These are phyloP conservation scores for Stipa capillata DNA, from an alignment of 176 grass and related monocot genomes.

Conservation along the genomic window DNA sequence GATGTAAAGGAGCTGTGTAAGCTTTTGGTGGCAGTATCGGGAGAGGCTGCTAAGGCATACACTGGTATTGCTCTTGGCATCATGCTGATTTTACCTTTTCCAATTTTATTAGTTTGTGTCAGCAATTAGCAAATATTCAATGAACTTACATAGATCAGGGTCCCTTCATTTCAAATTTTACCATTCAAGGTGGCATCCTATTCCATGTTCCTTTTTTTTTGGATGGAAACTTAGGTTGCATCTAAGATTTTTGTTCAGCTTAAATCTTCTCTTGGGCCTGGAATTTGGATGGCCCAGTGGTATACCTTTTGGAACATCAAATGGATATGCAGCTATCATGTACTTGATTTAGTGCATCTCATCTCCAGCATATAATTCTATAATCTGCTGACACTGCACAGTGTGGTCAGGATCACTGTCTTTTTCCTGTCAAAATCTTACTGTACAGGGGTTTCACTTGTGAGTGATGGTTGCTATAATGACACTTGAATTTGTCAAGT, in stretches of 20 bases:
- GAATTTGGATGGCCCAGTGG: constrained; percentile 11
- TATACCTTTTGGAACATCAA: not conserved
- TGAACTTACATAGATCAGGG: constrained; percentile 9
- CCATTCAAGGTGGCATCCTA: not conserved
- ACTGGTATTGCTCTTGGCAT: constrained; percentile 42
- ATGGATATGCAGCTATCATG: not conserved
- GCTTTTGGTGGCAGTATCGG: constrained; percentile 67
- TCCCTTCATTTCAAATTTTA: not conserved
- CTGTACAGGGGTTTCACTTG: not conserved
- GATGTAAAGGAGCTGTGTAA: constrained; percentile 86
- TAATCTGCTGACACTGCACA: not conserved
- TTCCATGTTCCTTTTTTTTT: not conserved
- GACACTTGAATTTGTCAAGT: not conserved
- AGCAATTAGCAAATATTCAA: constrained; percentile 9
- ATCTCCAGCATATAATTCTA: not conserved
- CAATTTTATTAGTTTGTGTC: not conserved
- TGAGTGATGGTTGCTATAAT: not conserved
- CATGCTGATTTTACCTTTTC: not conserved
- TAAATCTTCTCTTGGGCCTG: not conserved
- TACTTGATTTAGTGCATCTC: not conserved
- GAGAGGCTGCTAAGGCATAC: constrained; percentile 56
- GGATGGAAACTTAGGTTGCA: not conserved
- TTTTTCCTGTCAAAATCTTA: not conserved
- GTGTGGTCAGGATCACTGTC: not conserved
- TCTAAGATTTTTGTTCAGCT: not conserved